Base-by-base conservation (phyloP, 2,329 filamentous ascomycete genomes). In the Ampelomyces quisqualis region DNA sequence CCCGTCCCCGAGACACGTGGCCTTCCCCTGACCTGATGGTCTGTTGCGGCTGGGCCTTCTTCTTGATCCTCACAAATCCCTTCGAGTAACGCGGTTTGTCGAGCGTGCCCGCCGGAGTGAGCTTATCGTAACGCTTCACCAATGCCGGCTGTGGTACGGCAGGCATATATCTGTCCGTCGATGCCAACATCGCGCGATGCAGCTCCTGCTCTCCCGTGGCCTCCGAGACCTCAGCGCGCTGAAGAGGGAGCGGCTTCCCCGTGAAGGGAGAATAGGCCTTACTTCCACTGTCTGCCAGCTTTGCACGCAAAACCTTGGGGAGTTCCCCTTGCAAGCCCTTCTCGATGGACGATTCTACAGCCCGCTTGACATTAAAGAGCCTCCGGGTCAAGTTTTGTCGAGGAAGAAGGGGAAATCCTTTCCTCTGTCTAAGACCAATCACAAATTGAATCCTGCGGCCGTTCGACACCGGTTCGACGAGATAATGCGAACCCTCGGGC, bases 361-460 rank as follows among this genome's bases (percentile, higher is more conserved):
- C 27, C 1, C 2, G 6, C 32, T 60, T 54, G 11, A 62, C 44
- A 6, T 2, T 13, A 5, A 32, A 13, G 11, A 32, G 15, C 10
- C 30, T 3, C n/a, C 21, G 11, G 17, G 30, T 32, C 30, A 32
- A n/a, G 18, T 18, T 29, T n/a, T n/a, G n/a, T n/a, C n/a, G n/a
- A n/a, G n/a, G n/a, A n/a, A n/a, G n/a, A n/a, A n/a, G n/a, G n/a
- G n/a, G n/a, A n/a, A n/a, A n/a, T n/a, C n/a, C n/a, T n/a, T n/a
- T n/a, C n/a, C n/a, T n/a, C n/a, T 57, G 22, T 0, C 17, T n/a
- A n/a, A n/a, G n/a, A n/a, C n/a, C 20, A 62, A 39, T 26, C n/a
- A 64, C 60, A 31, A 52, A 65, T n/a, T 58, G 51, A 3, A 63
- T 31, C 10, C 36, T n/a, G 6, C 39, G 38, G 1, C 60, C 58